These are phyloP conservation scores for Trichoderma guizhouense DNA, from an alignment of 2,329 filamentous ascomycete species.

Conservation along the genomic window DNA sequence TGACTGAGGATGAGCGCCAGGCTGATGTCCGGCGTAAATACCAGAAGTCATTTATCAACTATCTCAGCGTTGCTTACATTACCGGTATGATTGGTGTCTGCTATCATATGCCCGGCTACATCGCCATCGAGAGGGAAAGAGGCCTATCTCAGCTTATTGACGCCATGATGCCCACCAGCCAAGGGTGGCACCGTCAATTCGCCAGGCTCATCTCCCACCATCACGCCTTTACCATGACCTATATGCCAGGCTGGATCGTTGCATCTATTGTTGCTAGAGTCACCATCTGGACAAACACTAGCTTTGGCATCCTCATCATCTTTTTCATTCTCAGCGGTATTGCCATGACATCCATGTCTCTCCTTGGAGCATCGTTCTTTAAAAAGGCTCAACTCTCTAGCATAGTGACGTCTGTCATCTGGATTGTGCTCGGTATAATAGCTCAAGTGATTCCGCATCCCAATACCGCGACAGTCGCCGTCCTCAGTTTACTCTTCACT, in stretches of 20 bases:
- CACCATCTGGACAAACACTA: slow-evolving; percentile 43
- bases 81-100: slow-evolving; percentile 66
- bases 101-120: slow-evolving; percentile 68
- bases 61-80: slow-evolving; percentile 65
- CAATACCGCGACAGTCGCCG: slow-evolving; percentile 57
- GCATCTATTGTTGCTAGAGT: slow-evolving; percentile 38
- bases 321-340: slow-evolving; percentile 72
- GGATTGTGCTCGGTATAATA: slow-evolving; percentile 69
- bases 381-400: slow-evolving; percentile 78
- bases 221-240: slow-evolving; percentile 65
- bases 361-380: slow-evolving; percentile 75
- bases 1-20: slow-evolving; percentile 48
- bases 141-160: slow-evolving; percentile 73
- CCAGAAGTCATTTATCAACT: slow-evolving; percentile 61
- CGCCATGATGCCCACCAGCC: slow-evolving; percentile 66
- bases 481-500: slow-evolving; percentile 72
- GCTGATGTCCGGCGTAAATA: slow-evolving; percentile 57
- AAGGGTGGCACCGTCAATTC: slow-evolving; percentile 45
- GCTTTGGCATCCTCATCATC: slow-evolving; percentile 59
- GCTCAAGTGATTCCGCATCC: slow-evolving; percentile 67
- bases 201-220: slow-evolving; percentile 55
- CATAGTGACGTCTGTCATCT: slow-evolving; percentile 67
- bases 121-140: slow-evolving; percentile 66
- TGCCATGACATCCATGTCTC: slow-evolving; percentile 69
- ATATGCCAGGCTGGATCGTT: slow-evolving; percentile 42